Base-by-base conservation (phyloP, 2,329 filamentous ascomycete genomes). In the Claviceps maximensis region DNA sequence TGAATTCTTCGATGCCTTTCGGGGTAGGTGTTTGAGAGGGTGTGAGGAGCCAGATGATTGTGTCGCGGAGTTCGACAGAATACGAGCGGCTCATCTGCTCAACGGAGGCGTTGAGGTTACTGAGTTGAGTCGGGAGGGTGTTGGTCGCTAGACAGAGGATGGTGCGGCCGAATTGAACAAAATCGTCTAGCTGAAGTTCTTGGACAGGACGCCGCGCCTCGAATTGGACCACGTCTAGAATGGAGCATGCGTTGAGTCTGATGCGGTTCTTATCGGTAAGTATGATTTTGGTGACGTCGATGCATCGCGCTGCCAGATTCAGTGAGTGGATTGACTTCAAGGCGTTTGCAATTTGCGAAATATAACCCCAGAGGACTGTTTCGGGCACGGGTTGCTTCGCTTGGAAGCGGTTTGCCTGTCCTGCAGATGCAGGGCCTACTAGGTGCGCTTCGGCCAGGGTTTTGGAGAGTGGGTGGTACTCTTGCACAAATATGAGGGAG, bases 401-500 rank as follows among this genome's bases (percentile, higher is more conserved):
- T 58, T 67, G 71, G 60, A 65, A 74, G 54, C 72, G 73, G 65
- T 53, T 75, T 66, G 67, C 68, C 65, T 69, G 68, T 58, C 65
- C 66, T 62, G 64, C 54, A 17, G 55, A 62, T 19, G 54, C 63
- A 13, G 67, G 51, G 23, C 72, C 13, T 45, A 25, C 61, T 57
- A 89, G 82, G 62, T 96, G 87, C 61, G 87, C 81, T 63, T 97
- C 91, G 36, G 85, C 81, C 25, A 98, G 77, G 0, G 91, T 95
- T 68, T 93, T 94, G 2, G 91, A 88, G 21, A 93, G 76, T 1
- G 93, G 91, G 62, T 93, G 87, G 63, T 95, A 98, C 66, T 95
- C 89, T 56, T 89, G 93, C 25, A 95, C 89, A 62, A 98, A 86
- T 49, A 98, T 86, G 52, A 98, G 77, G 3, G 93, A 97, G 68